Percentiles rank a stretch among this genome's conserved stretches.
These are phyloP conservation scores for Penicillium psychrosexuale DNA, from an alignment of 2,329 filamentous ascomycete genomes.

Conservation along the genomic window DNA sequence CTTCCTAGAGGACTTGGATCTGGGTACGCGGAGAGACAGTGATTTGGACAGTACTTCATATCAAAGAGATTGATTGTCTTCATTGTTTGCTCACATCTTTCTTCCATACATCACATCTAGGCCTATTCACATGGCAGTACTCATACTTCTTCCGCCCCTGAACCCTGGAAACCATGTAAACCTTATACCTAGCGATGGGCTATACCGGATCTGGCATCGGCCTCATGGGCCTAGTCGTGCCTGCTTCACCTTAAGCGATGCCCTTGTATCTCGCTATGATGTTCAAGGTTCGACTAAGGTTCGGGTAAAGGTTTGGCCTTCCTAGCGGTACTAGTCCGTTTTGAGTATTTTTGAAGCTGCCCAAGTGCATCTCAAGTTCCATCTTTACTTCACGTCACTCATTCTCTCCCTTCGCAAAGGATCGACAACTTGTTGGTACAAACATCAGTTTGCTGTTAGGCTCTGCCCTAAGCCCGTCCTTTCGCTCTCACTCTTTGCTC, in stretches of 20 bases:
- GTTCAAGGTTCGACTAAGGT: neutral
- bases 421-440: neutral
- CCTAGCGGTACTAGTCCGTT: neutral
- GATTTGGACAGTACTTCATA: slow-evolving; percentile 47
- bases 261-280: neutral
- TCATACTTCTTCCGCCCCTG: neutral
- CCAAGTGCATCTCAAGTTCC: neutral
- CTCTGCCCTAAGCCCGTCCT: too few relatives aligned
- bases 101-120: neutral
- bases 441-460: neutral
- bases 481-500: neutral
- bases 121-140: neutral
- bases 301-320: too few relatives aligned
- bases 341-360: neutral
- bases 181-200: neutral
- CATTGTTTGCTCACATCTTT: neutral
- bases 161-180: neutral
- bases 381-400: neutral
- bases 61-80: neutral
- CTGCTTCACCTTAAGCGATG: neutral
- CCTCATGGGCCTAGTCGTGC: neutral
- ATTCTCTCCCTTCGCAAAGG: neutral
- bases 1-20: slow-evolving; percentile 76
- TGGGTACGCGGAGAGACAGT: slow-evolving; percentile 75
- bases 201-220: neutral